Evolutionary conservation across 495 filamentous ascomycete species (phyloP).

Genomic region (Penicillium longicatenatum): DNA sequence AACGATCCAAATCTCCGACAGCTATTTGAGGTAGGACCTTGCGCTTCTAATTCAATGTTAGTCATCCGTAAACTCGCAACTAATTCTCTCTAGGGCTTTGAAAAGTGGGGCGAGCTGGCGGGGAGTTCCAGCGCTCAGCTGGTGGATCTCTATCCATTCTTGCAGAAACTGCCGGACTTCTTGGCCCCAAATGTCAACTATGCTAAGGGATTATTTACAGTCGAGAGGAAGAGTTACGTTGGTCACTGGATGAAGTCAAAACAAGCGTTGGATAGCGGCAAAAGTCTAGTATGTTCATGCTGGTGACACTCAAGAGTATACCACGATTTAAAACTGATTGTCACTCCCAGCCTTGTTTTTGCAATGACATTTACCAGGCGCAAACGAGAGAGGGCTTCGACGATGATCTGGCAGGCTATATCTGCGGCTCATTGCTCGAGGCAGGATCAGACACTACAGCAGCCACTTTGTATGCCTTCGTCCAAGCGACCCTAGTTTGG

Average conservation of each 20-base stretch:
- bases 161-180: no score
- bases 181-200: no score
- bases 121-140: no score
- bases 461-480: constrained; percentile 40
- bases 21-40: constrained; percentile 52
- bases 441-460: constrained; percentile 49
- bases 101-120: no score
- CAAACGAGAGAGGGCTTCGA: constrained; percentile 27
- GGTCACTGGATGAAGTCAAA: no score
- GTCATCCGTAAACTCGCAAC: constrained; percentile 25
- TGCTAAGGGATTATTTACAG: no score
- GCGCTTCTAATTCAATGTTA: no score
- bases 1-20: constrained; percentile 44
- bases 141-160: no score
- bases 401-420: constrained; percentile 41
- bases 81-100: constrained; percentile 28
- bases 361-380: constrained; percentile 39
- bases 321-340: constrained; percentile 32
- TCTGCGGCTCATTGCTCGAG: constrained; percentile 46
- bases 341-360: constrained; percentile 28
- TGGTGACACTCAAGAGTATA: constrained; percentile 30
- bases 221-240: no score
- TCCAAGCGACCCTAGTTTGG: constrained; percentile 28
- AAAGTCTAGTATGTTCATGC: constrained; percentile 16
- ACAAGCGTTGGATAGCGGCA: no score